phyloP scores from a whole-genome alignment of 345 rosid genomes.

The Cardamine chenopodiifolia region DNA sequence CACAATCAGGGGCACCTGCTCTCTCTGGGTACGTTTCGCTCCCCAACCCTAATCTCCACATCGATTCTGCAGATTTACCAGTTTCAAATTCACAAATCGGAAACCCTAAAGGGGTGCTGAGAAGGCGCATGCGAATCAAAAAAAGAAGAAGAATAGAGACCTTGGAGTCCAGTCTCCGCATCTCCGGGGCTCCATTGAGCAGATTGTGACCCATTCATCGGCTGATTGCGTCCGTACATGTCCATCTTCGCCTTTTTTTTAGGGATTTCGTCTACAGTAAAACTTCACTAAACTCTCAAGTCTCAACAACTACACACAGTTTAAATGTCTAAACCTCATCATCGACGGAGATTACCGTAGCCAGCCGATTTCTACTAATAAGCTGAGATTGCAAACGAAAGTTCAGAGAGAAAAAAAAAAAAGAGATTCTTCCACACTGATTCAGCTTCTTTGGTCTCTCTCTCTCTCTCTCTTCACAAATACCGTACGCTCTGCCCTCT shows the following conservation, averaged over 20 bases:
- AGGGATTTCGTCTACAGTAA: slow-evolving; percentile 52
- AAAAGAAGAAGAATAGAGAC: slow-evolving; percentile 25
- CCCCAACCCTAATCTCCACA: slow-evolving; percentile 71
- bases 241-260: slow-evolving; percentile 50
- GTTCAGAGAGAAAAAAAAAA: not conserved
- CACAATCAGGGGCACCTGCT: slow-evolving; percentile 80
- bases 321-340: slow-evolving; percentile 15
- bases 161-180: slow-evolving; percentile 69
- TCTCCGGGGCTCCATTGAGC: slow-evolving; percentile 64
- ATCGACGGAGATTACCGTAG: slow-evolving; percentile 21
- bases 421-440: slow-evolving; percentile 41
- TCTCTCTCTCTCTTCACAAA: slow-evolving; percentile 41
- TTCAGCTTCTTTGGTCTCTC: slow-evolving; percentile 18
- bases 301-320: too few relatives aligned
- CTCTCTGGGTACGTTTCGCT: slow-evolving; percentile 76
- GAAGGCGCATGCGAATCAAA: slow-evolving; percentile 35
- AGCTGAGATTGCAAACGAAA: slow-evolving; percentile 4
- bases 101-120: slow-evolving; percentile 36
- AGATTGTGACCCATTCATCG: slow-evolving; percentile 60
- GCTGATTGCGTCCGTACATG: slow-evolving; percentile 67
- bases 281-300: too few relatives aligned
- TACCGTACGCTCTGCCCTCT: slow-evolving; percentile 48
- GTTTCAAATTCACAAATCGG: too few relatives aligned
- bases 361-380: too few relatives aligned
- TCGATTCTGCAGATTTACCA: slow-evolving; percentile 61